Base-by-base conservation (phyloP, 495 filamentous ascomycete genomes). In the Penicillium fimorum region DNA sequence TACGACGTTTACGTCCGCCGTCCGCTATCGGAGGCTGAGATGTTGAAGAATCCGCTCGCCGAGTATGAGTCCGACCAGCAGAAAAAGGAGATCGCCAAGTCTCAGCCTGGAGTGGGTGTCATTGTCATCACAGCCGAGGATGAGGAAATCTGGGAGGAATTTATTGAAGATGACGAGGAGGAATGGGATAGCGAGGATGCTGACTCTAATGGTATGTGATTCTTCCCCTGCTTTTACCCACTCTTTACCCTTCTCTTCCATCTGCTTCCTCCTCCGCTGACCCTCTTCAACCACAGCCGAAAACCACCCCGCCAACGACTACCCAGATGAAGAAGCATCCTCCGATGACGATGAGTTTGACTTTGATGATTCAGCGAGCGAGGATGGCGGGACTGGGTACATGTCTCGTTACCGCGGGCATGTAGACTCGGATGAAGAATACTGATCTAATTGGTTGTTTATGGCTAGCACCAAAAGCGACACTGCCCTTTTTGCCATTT, bases 241-340 rank as follows among this genome's bases (percentile, higher is more conserved):
- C 13, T 17, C 29, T 20, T 22, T 20, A 13, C 10, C 15, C 11
- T 27, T 27, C 6, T 10, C 10, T 35, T 35, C 10, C 9, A 3
- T 46, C 10, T 46, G 13, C 44, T 3, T 43, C 18, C 10, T 46
- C 10, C 29, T 17, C 30, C 29, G 12, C 40, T 50, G 30, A 46
- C 41, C 13, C 24, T 37, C 55, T 62, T 41, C 32, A 44, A 53
- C 27, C 51, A n/a, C n/a, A 82, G 84, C 84, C 15, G 85, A 88
- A 60, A 81, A 84, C 58, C 84, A 81, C 62, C 84, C 85, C 46
- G 83, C 78, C 50, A 85, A 85, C 55, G 85, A 88, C 55, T 88
- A 88, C 58, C 85, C 85, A 0, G 85, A 88, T 48, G 84, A 88
- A 47, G 85, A 88, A 50, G 61, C 85, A 6, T 79, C 61, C 11